A percentile compares a stretch with the other conserved stretches of the same genome.
Evolutionary conservation across 306 rosid species (phyloP).

Genomic region (Fragaria iinumae): DNA sequence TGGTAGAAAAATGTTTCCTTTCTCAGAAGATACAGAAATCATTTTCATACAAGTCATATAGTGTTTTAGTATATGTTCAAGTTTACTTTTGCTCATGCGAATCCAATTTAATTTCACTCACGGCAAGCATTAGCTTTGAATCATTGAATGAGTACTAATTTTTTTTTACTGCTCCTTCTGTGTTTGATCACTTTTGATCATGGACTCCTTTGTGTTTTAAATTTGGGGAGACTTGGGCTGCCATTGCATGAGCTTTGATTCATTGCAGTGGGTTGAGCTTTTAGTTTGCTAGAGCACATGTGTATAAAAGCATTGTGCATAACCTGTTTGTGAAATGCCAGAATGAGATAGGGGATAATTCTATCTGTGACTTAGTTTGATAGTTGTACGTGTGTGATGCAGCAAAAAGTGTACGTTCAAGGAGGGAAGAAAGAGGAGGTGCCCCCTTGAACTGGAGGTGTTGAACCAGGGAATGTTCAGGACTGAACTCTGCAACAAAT

Average conservation of each 20-base stretch:
- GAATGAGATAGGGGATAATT: not conserved
- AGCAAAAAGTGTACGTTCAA: conserved; percentile 44
- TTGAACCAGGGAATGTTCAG: conserved; percentile 45
- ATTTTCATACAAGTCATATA: not conserved
- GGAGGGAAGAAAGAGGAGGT: conserved; percentile 30
- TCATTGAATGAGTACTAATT: not conserved
- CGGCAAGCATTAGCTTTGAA: not conserved
- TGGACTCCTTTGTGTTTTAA: not conserved
- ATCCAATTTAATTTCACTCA: not conserved
- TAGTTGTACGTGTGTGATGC: not conserved
- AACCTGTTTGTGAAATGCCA: not conserved
- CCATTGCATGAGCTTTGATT: not conserved
- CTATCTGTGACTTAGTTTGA: not conserved
- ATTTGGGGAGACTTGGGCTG: not conserved
- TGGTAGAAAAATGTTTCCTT: not conserved
- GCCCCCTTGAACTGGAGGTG: conserved; percentile 37
- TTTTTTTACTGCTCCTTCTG: not conserved
- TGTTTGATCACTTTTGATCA: not conserved
- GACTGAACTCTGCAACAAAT: conserved; percentile 54
- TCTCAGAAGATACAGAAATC: not conserved
- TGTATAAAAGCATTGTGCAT: not conserved
- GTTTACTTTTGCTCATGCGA: not conserved
- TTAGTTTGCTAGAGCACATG: not conserved
- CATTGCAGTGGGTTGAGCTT: not conserved
- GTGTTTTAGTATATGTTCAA: not conserved